Percentiles rank a stretch among this genome's conserved stretches.
Conservation (phyloP, 164 flowering plant species). For the Vitis rotundifolia region DNA sequence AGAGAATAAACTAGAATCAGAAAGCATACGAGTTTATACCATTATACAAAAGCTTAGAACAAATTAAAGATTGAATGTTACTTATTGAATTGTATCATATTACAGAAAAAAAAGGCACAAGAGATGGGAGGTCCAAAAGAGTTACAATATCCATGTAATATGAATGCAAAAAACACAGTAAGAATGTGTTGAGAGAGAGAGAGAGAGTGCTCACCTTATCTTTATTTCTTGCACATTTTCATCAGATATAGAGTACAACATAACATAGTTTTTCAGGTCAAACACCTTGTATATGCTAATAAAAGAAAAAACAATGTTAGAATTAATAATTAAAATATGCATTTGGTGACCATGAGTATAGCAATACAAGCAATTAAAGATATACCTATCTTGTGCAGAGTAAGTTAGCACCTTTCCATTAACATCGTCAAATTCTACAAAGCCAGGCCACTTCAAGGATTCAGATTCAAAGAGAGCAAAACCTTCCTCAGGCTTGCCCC, state of each 20-base stretch:
- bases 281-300: slow-evolving; percentile 89
- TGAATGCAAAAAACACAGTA: too few relatives aligned
- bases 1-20: too few relatives aligned
- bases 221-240: slow-evolving; percentile 93
- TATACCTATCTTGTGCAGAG: slow-evolving; percentile 87
- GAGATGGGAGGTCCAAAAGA: not conserved
- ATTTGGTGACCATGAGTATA: not conserved
- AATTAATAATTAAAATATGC: not conserved
- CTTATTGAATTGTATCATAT: not conserved
- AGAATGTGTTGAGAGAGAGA: too few relatives aligned
- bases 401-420: slow-evolving; percentile 96
- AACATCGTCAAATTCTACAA: slow-evolving; percentile 99
- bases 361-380: not conserved
- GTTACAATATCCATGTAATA: too few relatives aligned
- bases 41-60: too few relatives aligned
- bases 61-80: too few relatives aligned
- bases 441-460: slow-evolving; percentile 96
- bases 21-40: too few relatives aligned
- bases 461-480: slow-evolving; percentile 93
- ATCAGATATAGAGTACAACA: slow-evolving; percentile 93
- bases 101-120: not conserved
- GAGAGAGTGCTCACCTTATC: slow-evolving; percentile 58
- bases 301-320: slow-evolving; percentile 5
- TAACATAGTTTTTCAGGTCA: slow-evolving; percentile 86
- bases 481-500: slow-evolving; percentile 89